Conservation (phyloP, 202 grass and related monocot genomes). For the Cymbopogon flexuosus region DNA sequence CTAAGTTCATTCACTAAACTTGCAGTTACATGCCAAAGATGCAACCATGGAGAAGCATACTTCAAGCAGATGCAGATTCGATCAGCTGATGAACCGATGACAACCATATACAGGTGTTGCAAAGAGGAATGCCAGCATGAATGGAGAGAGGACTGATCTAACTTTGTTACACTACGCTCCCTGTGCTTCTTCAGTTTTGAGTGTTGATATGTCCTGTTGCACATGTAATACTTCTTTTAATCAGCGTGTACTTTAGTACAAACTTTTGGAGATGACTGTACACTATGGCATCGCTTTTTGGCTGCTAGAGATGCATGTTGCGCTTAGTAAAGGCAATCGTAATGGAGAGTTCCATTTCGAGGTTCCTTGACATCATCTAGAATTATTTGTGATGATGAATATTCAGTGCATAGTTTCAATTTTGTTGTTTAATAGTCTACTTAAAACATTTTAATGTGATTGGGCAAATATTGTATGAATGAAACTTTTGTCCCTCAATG, state of each 20-base stretch:
- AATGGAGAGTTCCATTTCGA: too few relatives aligned
- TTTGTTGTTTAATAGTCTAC: too few relatives aligned
- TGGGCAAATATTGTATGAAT: background rate
- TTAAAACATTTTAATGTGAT: too few relatives aligned
- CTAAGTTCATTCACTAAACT: slow-evolving; percentile 9
- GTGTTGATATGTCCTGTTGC: background rate
- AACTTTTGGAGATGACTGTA: background rate
- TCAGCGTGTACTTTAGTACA: background rate
- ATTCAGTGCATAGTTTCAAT: background rate
- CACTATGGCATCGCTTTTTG: background rate
- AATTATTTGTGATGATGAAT: background rate
- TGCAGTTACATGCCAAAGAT: slow-evolving; percentile 53
- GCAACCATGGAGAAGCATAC: slow-evolving; percentile 57
- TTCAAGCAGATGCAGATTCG: slow-evolving; percentile 51
- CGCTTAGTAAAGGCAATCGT: background rate
- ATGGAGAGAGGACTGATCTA: slow-evolving; percentile 60
- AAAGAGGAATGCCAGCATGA: slow-evolving; percentile 37
- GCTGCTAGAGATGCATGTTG: background rate
- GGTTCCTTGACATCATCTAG: too few relatives aligned
- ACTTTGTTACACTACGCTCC: background rate
- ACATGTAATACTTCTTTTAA: background rate
- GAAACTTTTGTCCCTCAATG: background rate
- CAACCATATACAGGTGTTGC: slow-evolving; percentile 50
- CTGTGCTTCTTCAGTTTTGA: slow-evolving; percentile 2
- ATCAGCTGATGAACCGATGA: slow-evolving; percentile 64